Percentiles rank a stretch among this genome's conserved stretches.
These are phyloP conservation scores for Scutellaria barbata DNA, from an alignment of 257 asterid genomes.

Conservation along the genomic window DNA sequence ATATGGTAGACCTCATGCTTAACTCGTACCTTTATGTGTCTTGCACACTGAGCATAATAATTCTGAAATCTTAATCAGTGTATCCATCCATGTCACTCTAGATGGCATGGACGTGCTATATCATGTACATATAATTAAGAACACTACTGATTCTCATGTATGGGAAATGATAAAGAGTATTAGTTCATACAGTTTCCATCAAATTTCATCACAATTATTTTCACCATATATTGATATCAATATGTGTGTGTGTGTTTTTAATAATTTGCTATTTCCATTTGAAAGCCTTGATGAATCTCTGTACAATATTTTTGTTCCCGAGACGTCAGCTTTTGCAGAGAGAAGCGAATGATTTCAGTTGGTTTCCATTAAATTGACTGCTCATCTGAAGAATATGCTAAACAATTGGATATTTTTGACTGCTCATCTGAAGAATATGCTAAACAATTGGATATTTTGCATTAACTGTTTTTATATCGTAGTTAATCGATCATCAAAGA, in stretches of 20 bases:
- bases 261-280: background rate
- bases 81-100: no score
- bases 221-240: background rate
- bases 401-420: constrained; percentile 19
- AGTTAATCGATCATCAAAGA: constrained; percentile 31
- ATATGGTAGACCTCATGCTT: no score
- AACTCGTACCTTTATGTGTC: no score
- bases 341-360: constrained; percentile 20
- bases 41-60: no score
- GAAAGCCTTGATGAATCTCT: constrained; percentile 19
- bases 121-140: no score
- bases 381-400: no score
- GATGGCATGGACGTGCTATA: no score
- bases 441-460: constrained; percentile 19
- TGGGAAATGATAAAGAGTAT: no score
- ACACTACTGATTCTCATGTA: no score
- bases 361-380: background rate
- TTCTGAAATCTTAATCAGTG: no score
- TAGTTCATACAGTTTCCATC: background rate
- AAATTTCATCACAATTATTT: background rate
- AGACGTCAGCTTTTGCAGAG: constrained; percentile 5
- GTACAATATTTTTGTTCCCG: constrained; percentile 3
- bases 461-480: background rate
- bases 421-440: no score
- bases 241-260: background rate